Conservation (phyloP, 129 eudicot genomes). For the Escallonia rubra region DNA sequence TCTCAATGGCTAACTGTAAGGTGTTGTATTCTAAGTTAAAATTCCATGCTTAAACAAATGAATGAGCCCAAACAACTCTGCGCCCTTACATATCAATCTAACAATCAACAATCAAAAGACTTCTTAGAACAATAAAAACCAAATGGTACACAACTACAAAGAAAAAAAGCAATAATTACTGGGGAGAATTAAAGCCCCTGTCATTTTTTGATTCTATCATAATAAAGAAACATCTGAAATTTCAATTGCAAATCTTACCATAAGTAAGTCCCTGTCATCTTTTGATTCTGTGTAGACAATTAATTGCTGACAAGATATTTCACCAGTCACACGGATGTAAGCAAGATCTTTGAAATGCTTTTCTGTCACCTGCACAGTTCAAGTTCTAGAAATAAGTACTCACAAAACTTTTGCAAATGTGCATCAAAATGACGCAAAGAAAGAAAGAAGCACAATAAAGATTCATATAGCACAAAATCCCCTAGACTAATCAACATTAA, state of each 20-base stretch:
- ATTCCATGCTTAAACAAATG: too few species aligned
- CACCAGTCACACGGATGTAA: constrained; percentile 51
- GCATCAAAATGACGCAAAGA: neutral
- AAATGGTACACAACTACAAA: too few species aligned
- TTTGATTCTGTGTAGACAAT: constrained; percentile 64
- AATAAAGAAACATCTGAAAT: neutral
- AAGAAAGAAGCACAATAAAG: neutral
- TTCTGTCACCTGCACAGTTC: constrained; percentile 48
- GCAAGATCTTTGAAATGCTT: constrained; percentile 68
- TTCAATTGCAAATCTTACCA: constrained; percentile 46
- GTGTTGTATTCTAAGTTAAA: too few species aligned
- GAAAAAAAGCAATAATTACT: too few species aligned
- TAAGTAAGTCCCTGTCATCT: constrained; percentile 55
- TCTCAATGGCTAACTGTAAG: too few species aligned
- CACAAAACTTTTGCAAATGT: neutral
- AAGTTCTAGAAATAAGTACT: constrained; percentile 15
- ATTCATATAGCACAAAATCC: neutral
- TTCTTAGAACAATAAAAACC: too few species aligned
- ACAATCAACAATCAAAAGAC: too few species aligned
- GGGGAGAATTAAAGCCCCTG: too few species aligned
- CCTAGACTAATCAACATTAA: neutral
- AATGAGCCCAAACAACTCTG: too few species aligned
- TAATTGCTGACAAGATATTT: constrained; percentile 35
- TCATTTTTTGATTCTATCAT: too few species aligned
- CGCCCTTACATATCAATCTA: too few species aligned